phyloP scores from a whole-genome alignment of 352 stramenopile genomes.

The Vaucheria bursata region DNA sequence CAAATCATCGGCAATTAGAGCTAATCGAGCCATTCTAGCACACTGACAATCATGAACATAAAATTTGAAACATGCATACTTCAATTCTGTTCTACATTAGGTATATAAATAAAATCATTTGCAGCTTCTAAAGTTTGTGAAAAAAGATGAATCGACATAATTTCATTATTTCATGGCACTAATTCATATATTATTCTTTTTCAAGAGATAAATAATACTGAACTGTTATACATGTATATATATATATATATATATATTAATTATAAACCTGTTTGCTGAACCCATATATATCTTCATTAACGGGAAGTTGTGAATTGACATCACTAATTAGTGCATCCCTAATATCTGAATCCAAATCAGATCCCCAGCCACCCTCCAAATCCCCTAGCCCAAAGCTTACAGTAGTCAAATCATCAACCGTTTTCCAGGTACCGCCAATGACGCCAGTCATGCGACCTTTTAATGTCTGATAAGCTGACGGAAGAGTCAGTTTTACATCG shows the following conservation, averaged over 20 bases:
- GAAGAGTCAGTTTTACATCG: background rate
- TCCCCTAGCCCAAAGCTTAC: background rate
- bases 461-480: background rate
- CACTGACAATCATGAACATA: too few species aligned
- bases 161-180: too few species aligned
- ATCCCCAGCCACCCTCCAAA: background rate
- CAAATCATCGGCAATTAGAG: constrained; percentile 67
- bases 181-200: too few species aligned
- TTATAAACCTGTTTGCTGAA: constrained; percentile 66
- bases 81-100: too few species aligned
- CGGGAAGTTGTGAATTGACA: constrained; percentile 25
- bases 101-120: too few species aligned
- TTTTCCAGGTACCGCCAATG: constrained; percentile 28
- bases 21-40: constrained; percentile 38
- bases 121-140: too few species aligned
- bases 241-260: background rate
- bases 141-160: too few species aligned
- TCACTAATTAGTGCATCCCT: constrained; percentile 34
- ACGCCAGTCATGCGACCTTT: constrained; percentile 36
- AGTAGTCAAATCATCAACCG: background rate
- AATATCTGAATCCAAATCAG: background rate
- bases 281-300: constrained; percentile 59
- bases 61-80: too few species aligned
- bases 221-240: background rate
- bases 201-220: too few species aligned